These are phyloP conservation scores for Lodderomyces theae DNA, from an alignment of 1,139 yeast species.

Conservation along the genomic window DNA sequence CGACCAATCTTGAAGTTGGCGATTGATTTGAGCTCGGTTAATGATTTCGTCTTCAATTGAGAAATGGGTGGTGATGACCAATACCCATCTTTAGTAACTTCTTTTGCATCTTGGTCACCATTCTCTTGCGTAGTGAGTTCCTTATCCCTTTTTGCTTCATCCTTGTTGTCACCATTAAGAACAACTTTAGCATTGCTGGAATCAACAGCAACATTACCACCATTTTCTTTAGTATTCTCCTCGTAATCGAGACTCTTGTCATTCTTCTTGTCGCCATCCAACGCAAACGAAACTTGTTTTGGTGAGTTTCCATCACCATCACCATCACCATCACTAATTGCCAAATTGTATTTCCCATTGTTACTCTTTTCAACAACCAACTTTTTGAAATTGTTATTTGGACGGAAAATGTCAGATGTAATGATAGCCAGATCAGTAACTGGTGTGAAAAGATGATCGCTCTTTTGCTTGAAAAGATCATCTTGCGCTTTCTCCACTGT, in stretches of 20 bases:
- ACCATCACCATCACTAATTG: constrained; percentile 45
- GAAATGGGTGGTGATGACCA: constrained; percentile 81
- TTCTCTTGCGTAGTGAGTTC: too few species aligned
- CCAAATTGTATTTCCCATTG: constrained; percentile 31
- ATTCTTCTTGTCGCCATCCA: constrained; percentile 14
- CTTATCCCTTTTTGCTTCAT: constrained; percentile 16
- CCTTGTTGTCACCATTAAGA: background rate
- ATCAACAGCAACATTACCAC: constrained; percentile 9
- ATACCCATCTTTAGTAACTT: constrained; percentile 57
- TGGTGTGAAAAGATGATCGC: constrained; percentile 23
- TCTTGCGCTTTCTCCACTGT: constrained; percentile 18
- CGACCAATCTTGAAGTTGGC: constrained; percentile 74
- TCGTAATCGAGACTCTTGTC: constrained; percentile 19
- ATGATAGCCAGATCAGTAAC: constrained; percentile 65
- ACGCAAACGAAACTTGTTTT: constrained; percentile 39
- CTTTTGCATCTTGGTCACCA: too few species aligned
- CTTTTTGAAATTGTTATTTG: constrained; percentile 55
- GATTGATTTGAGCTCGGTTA: constrained; percentile 65
- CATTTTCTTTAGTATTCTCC: constrained; percentile 15
- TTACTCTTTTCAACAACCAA: constrained; percentile 53
- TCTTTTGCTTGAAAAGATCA: constrained; percentile 15
- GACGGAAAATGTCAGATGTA: constrained; percentile 70
- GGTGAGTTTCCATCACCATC: constrained; percentile 15
- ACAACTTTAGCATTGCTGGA: background rate
- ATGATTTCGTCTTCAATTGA: constrained; percentile 56